Conservation (phyloP, 768 basidiomycete species). For the Asterophora lycoperdoides region DNA sequence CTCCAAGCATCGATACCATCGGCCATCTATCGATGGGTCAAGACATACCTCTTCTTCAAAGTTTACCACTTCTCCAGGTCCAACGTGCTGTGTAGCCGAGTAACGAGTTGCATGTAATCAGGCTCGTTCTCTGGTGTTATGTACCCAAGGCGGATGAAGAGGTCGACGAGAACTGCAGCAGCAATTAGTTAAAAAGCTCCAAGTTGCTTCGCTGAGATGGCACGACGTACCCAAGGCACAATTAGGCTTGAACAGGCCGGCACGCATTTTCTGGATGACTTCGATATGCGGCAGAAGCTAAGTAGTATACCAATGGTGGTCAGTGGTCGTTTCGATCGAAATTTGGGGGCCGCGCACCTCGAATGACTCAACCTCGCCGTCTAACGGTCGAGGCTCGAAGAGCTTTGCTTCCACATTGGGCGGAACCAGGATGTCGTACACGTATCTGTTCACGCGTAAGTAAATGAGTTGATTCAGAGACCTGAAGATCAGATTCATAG, state of each 20-base stretch:
- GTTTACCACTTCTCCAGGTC: constrained; percentile 54
- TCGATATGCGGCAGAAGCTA: constrained; percentile 68
- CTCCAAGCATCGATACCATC: background rate
- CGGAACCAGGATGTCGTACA: constrained; percentile 80
- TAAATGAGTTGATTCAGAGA: background rate
- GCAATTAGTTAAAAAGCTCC: background rate
- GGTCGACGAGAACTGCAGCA: constrained; percentile 75
- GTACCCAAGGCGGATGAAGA: constrained; percentile 81
- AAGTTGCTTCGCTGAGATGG: background rate
- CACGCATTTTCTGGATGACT: constrained; percentile 59
- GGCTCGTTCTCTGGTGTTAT: constrained; percentile 88
- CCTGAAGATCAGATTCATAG: no score
- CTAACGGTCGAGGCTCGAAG: constrained; percentile 68
- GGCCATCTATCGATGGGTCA: background rate
- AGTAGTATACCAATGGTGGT: background rate
- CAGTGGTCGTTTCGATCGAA: background rate
- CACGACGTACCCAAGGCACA: constrained; percentile 68
- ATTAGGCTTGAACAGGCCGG: constrained; percentile 86
- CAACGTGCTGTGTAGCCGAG: constrained; percentile 69
- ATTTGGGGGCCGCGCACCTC: constrained; percentile 43
- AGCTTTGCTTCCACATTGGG: constrained; percentile 37
- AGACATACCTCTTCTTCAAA: background rate
- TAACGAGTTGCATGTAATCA: constrained; percentile 71
- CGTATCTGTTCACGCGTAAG: constrained; percentile 58
- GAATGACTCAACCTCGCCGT: constrained; percentile 94